Evolutionary conservation across 192 early-diverging fungal genomes (phyloP).

Genomic region (Radiomyces spectabilis): DNA sequence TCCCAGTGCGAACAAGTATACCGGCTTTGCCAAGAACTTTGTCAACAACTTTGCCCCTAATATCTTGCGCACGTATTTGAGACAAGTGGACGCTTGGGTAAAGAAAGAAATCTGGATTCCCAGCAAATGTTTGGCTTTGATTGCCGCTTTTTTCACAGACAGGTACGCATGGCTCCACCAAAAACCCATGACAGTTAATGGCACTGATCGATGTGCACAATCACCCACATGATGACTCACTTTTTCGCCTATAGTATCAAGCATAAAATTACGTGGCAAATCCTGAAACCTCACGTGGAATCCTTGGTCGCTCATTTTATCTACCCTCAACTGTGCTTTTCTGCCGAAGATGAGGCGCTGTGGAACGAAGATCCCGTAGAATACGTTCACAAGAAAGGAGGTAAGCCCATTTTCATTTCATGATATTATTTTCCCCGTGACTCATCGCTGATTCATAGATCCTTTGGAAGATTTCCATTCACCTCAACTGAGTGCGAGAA

Average conservation of each 20-base stretch:
- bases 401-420: too few relatives aligned
- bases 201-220: too few relatives aligned
- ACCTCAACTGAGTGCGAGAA: conserved; percentile 62
- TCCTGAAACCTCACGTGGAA: conserved; percentile 80
- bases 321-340: conserved; percentile 91
- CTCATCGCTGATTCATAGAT: too few relatives aligned
- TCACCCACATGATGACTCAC: too few relatives aligned
- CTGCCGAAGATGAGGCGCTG: conserved; percentile 72
- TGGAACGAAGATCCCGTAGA: conserved; percentile 94
- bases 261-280: conserved; percentile 83
- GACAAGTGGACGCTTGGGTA: conserved; percentile 72
- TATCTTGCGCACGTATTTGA: conserved; percentile 78
- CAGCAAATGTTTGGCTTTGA: conserved; percentile 57
- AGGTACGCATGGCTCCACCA: conserved; percentile 54
- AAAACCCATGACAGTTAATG: too few relatives aligned
- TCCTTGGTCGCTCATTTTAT: conserved; percentile 82
- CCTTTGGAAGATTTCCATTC: conserved; percentile 82
- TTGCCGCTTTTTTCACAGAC: conserved; percentile 71
- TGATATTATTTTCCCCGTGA: too few relatives aligned
- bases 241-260: conserved; percentile 53
- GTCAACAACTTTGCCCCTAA: conserved; percentile 86
- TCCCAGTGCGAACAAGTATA: conserved; percentile 36
- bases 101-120: conserved; percentile 68
- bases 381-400: conserved; percentile 77
- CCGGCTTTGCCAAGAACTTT: conserved; percentile 75